Percentiles rank a stretch among this genome's conserved stretches.
Evolutionary conservation across 2,329 filamentous ascomycete genomes (phyloP).

Genomic region (Penicillium crustosum): DNA sequence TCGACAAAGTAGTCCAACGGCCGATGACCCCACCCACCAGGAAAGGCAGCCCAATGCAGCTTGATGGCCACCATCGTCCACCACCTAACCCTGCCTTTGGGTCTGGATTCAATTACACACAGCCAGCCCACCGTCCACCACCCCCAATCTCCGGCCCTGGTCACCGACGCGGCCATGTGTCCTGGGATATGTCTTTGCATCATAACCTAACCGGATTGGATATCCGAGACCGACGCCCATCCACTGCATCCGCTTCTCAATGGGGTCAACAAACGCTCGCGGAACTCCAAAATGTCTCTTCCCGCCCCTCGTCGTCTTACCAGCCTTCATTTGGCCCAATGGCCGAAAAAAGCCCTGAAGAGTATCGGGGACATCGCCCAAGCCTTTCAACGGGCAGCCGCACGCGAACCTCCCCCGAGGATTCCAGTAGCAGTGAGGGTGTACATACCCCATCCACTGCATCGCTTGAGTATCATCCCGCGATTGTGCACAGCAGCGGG

Average conservation of each 20-base stretch:
- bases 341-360: conserved; percentile 28
- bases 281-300: conserved; percentile 41
- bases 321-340: conserved; percentile 32
- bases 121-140: conserved; percentile 37
- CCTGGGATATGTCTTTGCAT: conserved; percentile 50
- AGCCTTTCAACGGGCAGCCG: conserved; percentile 31
- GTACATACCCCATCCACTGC: conserved; percentile 50
- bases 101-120: conserved; percentile 37
- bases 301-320: conserved; percentile 37
- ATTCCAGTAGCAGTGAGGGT: conserved; percentile 51
- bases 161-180: conserved; percentile 48
- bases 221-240: conserved; percentile 38
- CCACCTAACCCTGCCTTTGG: conserved; percentile 32
- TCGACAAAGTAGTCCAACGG: conserved; percentile 69
- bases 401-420: conserved; percentile 47
- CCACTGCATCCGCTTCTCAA: conserved; percentile 36
- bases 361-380: conserved; percentile 31
- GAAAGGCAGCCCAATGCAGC: conserved; percentile 72
- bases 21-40: conserved; percentile 64
- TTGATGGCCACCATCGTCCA: conserved; percentile 56
- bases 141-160: conserved; percentile 47
- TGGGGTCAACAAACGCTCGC: conserved; percentile 49
- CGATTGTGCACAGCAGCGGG: conserved; percentile 50
- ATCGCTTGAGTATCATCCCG: conserved; percentile 49
- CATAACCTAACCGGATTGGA: conserved; percentile 47